Evolutionary conservation across 768 basidiomycete species (phyloP).

Genomic region (Chalciporus sphaerocephalus): DNA sequence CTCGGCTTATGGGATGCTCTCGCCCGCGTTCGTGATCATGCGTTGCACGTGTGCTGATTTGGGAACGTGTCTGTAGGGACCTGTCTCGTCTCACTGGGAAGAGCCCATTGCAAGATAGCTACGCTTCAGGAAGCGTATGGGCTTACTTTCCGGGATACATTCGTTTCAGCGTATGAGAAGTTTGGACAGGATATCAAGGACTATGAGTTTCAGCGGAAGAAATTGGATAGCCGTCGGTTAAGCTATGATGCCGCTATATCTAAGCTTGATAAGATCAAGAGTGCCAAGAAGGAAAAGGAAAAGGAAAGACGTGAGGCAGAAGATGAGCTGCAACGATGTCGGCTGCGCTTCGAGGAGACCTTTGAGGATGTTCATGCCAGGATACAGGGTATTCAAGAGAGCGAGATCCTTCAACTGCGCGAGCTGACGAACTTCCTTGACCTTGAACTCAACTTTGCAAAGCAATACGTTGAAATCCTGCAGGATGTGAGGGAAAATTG

Average conservation of each 20-base stretch:
- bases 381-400: constrained; percentile 76
- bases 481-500: constrained; percentile 64
- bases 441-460: constrained; percentile 67
- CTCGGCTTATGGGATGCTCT: constrained; percentile 60
- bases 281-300: constrained; percentile 79
- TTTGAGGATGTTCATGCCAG: constrained; percentile 78
- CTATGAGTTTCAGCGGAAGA: constrained; percentile 77
- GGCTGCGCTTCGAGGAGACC: constrained; percentile 79
- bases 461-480: constrained; percentile 69
- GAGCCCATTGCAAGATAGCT: constrained; percentile 82
- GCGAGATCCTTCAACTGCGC: constrained; percentile 65
- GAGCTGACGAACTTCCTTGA: constrained; percentile 72
- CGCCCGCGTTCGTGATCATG: constrained; percentile 4
- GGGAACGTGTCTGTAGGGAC: constrained; percentile 42
- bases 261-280: constrained; percentile 64
- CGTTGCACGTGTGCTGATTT: not conserved
- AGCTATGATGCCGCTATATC: constrained; percentile 72
- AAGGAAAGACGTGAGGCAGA: constrained; percentile 70
- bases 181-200: constrained; percentile 77
- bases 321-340: constrained; percentile 70
- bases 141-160: constrained; percentile 67
- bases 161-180: constrained; percentile 58
- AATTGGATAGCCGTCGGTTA: constrained; percentile 76
- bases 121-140: constrained; percentile 81
- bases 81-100: constrained; percentile 71